Percentiles rank a stretch among this genome's conserved stretches.
Conservation (phyloP, 371 early-diverging fungal species). For the Mucor saturninus region DNA sequence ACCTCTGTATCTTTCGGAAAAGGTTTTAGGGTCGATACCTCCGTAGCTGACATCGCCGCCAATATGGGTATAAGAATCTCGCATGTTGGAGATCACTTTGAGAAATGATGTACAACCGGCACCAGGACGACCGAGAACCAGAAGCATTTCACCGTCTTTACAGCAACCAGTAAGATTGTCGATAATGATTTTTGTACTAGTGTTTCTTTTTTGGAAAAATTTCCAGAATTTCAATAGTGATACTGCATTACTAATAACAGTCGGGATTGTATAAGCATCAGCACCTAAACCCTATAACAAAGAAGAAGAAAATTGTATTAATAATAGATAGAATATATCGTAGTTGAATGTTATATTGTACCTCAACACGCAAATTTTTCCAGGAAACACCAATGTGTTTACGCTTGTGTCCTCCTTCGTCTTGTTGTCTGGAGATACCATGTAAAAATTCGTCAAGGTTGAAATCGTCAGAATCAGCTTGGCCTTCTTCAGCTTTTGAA, state of each 20-base stretch:
- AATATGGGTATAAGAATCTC: slow-evolving; percentile 60
- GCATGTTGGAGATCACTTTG: slow-evolving; percentile 67
- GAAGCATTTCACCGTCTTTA: slow-evolving; percentile 75
- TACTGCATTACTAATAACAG: slow-evolving; percentile 18
- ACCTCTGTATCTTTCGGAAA: slow-evolving; percentile 59
- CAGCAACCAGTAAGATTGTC: slow-evolving; percentile 65
- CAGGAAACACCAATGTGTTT: slow-evolving; percentile 55
- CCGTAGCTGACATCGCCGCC: slow-evolving; percentile 64
- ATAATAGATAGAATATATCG: too few relatives aligned
- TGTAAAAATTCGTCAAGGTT: slow-evolving; percentile 43
- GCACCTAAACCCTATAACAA: slow-evolving; percentile 41
- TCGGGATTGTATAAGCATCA: slow-evolving; percentile 46
- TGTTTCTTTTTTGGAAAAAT: slow-evolving; percentile 20
- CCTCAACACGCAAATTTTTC: slow-evolving; percentile 50
- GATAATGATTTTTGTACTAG: slow-evolving; percentile 47
- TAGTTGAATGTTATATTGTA: not conserved
- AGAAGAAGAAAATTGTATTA: too few relatives aligned
- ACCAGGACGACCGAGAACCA: slow-evolving; percentile 77
- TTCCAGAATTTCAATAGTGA: slow-evolving; percentile 43
- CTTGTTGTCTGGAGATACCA: slow-evolving; percentile 28
- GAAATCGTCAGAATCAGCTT: slow-evolving; percentile 32
- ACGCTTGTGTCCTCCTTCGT: slow-evolving; percentile 29
- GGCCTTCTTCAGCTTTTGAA: slow-evolving; percentile 25
- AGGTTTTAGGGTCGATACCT: slow-evolving; percentile 60
- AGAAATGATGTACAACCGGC: slow-evolving; percentile 74